A percentile compares a stretch with the other conserved stretches of the same genome.
Conservation (phyloP, 306 rosid genomes). For the Vigna trinervia region DNA sequence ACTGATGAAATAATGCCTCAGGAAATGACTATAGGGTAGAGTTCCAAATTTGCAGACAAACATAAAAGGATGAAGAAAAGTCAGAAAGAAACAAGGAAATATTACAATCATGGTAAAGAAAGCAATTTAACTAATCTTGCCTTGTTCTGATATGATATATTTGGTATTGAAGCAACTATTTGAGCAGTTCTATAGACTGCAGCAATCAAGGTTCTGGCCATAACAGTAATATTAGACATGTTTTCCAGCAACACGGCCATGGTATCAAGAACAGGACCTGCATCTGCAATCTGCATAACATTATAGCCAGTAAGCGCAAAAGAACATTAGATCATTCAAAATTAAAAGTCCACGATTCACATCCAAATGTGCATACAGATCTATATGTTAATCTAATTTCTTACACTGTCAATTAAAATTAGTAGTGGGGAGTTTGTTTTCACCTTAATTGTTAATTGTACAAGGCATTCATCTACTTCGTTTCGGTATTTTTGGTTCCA, state of each 20-base stretch:
- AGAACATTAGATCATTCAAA: slow-evolving; percentile 45
- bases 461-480: slow-evolving; percentile 91
- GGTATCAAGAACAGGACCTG: slow-evolving; percentile 88
- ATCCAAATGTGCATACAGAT: slow-evolving; percentile 17
- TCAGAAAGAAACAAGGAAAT: slow-evolving; percentile 48
- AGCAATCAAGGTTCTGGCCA: slow-evolving; percentile 86
- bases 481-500: slow-evolving; percentile 77
- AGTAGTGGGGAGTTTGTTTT: slow-evolving; percentile 23
- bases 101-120: slow-evolving; percentile 40
- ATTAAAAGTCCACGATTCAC: slow-evolving; percentile 37
- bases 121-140: slow-evolving; percentile 58
- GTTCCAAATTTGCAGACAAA: slow-evolving; percentile 30
- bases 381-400: slow-evolving; percentile 30
- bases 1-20: slow-evolving; percentile 91
- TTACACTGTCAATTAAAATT: slow-evolving; percentile 35
- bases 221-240: slow-evolving; percentile 73
- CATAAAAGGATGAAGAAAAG: slow-evolving; percentile 41
- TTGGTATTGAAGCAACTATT: slow-evolving; percentile 93
- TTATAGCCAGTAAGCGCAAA: slow-evolving; percentile 45
- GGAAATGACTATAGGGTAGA: slow-evolving; percentile 80
- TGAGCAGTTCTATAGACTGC: slow-evolving; percentile 87
- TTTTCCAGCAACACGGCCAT: slow-evolving; percentile 93
- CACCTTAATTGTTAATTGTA: slow-evolving; percentile 86
- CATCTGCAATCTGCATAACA: slow-evolving; percentile 80
- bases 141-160: slow-evolving; percentile 88